Percentiles rank a stretch among this genome's conserved stretches.
These are phyloP conservation scores for Kwoniella newhampshirensis DNA, from an alignment of 768 basidiomycete species.

Conservation along the genomic window DNA sequence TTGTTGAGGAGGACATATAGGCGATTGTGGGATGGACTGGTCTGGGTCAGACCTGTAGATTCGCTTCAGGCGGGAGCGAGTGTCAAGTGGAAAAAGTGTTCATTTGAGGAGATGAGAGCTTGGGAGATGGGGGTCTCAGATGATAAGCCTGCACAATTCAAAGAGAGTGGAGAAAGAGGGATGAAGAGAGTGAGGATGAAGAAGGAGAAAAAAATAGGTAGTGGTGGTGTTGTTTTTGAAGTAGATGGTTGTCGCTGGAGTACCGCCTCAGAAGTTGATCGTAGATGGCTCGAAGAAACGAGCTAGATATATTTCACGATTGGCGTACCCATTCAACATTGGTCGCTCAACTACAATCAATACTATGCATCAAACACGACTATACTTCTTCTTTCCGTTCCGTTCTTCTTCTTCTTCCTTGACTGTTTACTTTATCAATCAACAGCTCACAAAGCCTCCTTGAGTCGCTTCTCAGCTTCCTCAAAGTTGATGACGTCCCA, in stretches of 20 bases:
- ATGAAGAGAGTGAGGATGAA: not conserved
- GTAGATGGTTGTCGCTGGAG: conserved; percentile 8
- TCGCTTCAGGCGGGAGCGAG: too few species aligned
- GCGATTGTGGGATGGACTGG: conserved; percentile 29
- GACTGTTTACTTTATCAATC: not conserved
- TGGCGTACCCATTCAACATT: too few species aligned
- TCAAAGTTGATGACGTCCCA: conserved; percentile 97
- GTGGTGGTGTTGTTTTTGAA: too few species aligned
- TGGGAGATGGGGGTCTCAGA: conserved; percentile 11
- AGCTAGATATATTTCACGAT: too few species aligned
- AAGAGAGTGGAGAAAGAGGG: not conserved
- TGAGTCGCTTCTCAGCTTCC: conserved; percentile 75
- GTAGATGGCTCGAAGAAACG: not conserved
- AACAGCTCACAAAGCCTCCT: conserved; percentile 37
- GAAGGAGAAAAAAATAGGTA: not conserved
- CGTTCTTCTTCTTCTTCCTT: not conserved
- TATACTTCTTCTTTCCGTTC: conserved; percentile 3
- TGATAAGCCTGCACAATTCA: not conserved
- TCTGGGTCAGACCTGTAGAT: conserved; percentile 25
- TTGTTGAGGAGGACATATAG: conserved; percentile 27
- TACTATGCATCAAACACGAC: conserved; percentile 2
- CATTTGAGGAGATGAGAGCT: conserved; percentile 23
- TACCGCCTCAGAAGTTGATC: conserved; percentile 1
- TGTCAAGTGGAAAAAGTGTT: conserved; percentile 24
- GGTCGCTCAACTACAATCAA: not conserved